A percentile compares a stretch with the other conserved stretches of the same genome.
Evolutionary conservation across 2,329 filamentous ascomycete species (phyloP).

Genomic region (Moelleriella libera): DNA sequence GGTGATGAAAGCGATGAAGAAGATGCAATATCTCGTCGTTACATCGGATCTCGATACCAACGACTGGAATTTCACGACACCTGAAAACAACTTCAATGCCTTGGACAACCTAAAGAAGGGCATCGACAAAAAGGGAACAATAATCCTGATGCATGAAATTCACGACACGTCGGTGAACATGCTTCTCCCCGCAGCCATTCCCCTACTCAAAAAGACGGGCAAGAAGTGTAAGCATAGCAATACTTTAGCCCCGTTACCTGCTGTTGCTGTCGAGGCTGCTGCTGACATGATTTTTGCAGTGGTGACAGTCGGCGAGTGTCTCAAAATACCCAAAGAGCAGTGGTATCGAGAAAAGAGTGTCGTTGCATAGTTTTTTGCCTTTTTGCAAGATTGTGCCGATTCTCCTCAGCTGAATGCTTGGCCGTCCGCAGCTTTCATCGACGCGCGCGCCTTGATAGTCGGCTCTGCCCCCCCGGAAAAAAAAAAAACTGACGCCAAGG

Average conservation of each 20-base stretch:
- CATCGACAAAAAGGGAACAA: constrained; percentile 17
- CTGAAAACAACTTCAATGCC: constrained; percentile 27
- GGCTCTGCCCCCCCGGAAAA: no score
- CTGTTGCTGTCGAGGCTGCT: not conserved
- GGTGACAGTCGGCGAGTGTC: constrained; percentile 4
- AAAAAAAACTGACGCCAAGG: no score
- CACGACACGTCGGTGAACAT: constrained; percentile 24
- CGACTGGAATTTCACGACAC: constrained; percentile 34
- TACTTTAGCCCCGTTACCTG: not conserved
- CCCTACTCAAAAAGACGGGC: not conserved
- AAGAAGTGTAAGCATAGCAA: not conserved
- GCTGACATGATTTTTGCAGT: not conserved
- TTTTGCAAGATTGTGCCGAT: not conserved
- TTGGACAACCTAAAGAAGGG: constrained; percentile 14
- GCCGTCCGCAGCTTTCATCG: not conserved
- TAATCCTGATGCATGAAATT: constrained; percentile 34
- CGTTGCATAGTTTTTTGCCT: not conserved
- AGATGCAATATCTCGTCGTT: constrained; percentile 34
- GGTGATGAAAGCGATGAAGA: constrained; percentile 7
- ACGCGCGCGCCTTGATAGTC: no score
- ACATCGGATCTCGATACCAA: constrained; percentile 42
- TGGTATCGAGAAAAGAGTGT: constrained; percentile 3
- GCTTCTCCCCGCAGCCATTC: constrained; percentile 10
- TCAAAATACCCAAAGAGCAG: constrained; percentile 1
- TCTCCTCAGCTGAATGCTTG: not conserved